Evolutionary conservation across 192 early-diverging fungal genomes (phyloP).

Genomic region (Phycomyces blakesleeanus): DNA sequence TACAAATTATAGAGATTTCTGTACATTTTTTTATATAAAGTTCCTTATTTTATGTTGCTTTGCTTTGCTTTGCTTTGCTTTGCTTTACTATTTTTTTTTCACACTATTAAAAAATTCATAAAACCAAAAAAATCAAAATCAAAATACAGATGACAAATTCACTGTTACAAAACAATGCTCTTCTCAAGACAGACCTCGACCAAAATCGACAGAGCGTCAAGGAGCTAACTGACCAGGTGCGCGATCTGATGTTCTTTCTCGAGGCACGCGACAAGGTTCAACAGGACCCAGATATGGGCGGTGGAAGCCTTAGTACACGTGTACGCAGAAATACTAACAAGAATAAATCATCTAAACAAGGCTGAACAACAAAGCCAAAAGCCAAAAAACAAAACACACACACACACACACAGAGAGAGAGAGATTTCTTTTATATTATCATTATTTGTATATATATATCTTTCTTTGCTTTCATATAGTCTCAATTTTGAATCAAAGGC

Average conservation of each 20-base stretch:
- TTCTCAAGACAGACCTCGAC: slow-evolving; percentile 49
- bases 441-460: not conserved
- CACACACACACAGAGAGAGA: too few relatives aligned
- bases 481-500: not conserved
- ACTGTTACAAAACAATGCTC: slow-evolving; percentile 62
- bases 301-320: slow-evolving; percentile 13
- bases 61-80: too few relatives aligned
- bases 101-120: too few relatives aligned
- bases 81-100: slow-evolving; percentile 1
- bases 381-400: too few relatives aligned
- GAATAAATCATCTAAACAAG: not conserved
- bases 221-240: slow-evolving; percentile 81
- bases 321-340: not conserved
- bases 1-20: too few relatives aligned
- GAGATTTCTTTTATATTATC: not conserved
- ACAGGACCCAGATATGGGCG: slow-evolving; percentile 14
- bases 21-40: too few relatives aligned
- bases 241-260: slow-evolving; percentile 89
- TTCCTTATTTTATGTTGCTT: too few relatives aligned
- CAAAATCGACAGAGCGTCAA: slow-evolving; percentile 55
- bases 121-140: too few relatives aligned
- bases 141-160: slow-evolving; percentile 35
- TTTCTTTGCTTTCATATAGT: not conserved
- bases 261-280: slow-evolving; percentile 57
- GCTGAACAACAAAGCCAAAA: not conserved